Base-by-base conservation (phyloP, 2,329 filamentous ascomycete genomes). In the Talaromyces funiculosus region DNA sequence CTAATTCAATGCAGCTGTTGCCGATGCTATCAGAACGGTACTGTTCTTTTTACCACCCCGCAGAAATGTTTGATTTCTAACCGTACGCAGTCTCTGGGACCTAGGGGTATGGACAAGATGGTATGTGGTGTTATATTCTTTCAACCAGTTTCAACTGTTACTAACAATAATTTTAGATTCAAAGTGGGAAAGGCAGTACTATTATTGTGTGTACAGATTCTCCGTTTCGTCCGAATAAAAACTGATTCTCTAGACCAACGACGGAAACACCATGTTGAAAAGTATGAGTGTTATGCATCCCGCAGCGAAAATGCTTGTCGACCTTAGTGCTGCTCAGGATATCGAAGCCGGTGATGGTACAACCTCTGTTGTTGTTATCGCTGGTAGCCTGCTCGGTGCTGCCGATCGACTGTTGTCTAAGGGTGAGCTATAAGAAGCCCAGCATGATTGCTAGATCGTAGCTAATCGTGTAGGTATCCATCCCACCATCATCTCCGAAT, bases 251-350 rank as follows among this genome's bases (percentile, higher is more conserved):
- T 66, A 81, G 78, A 99, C 94, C 72, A 99, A 99, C 82, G 94
- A 99, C 79, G 94, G 94, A 76, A 96, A 95, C 81, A 99, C 94
- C 61, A 99, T 99, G 93, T 81, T 99, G 73, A 96, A 90, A 81
- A 93, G 93, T 82, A 97, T 99, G 94, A 90, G 90, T 66, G 94
- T 99, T 67, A 92, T 99, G 89, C 94, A 99, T 75, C 94, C 94
- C n/a, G 96, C 95, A 53, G 94, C 94, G 56, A 97, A 96, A 81
- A 99, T 99, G 94, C 84, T 99, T 67, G 94, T 99, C 71, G 92
- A 99, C 77, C 85, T 99, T 64, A 95, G 93, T 70, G 90, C 94
- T 67, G 94, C 94, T 66, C 94, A 99, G 77, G 94, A 99, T 81
- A 92, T 99, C 63, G 94, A 99, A 78, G 94, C 94, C 65, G 94